Evolutionary conservation across 1,284 basidiomycete genomes (phyloP).

Genomic region (Ceratobasidium sp.): DNA sequence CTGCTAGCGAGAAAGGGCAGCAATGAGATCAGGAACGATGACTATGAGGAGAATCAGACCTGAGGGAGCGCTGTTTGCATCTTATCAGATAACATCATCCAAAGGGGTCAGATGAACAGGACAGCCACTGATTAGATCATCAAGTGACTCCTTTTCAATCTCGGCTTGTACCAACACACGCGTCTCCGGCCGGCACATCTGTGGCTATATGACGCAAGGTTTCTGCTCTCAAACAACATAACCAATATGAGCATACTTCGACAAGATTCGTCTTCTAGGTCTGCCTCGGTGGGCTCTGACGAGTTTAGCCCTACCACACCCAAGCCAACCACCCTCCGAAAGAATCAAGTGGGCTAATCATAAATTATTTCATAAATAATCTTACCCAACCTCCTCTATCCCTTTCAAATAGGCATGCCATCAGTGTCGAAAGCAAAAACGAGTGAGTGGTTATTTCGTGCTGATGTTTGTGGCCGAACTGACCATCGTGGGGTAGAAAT

Average conservation of each 20-base stretch:
- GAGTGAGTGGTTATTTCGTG: constrained; percentile 24
- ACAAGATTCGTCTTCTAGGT: constrained; percentile 30
- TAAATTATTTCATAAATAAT: neutral
- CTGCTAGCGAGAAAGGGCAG: no score
- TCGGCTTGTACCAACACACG: neutral
- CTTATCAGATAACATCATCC: no score
- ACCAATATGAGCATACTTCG: constrained; percentile 28
- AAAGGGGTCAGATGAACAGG: no score
- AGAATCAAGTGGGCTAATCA: constrained; percentile 26
- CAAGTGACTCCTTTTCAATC: no score
- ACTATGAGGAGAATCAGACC: no score
- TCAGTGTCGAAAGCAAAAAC: constrained; percentile 39
- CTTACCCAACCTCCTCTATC: neutral
- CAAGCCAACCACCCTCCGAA: constrained; percentile 32
- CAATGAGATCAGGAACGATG: no score
- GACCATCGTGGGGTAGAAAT: constrained; percentile 26
- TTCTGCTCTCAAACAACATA: neutral
- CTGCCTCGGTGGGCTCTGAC: constrained; percentile 25
- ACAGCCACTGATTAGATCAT: no score
- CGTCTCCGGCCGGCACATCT: neutral
- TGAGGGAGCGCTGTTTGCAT: no score
- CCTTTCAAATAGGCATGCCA: constrained; percentile 27
- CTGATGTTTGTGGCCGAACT: constrained; percentile 8
- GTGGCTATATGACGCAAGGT: no score
- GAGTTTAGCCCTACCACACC: constrained; percentile 8